These are phyloP conservation scores for Backusella circina DNA, from an alignment of 192 early-diverging fungal species.

Conservation along the genomic window DNA sequence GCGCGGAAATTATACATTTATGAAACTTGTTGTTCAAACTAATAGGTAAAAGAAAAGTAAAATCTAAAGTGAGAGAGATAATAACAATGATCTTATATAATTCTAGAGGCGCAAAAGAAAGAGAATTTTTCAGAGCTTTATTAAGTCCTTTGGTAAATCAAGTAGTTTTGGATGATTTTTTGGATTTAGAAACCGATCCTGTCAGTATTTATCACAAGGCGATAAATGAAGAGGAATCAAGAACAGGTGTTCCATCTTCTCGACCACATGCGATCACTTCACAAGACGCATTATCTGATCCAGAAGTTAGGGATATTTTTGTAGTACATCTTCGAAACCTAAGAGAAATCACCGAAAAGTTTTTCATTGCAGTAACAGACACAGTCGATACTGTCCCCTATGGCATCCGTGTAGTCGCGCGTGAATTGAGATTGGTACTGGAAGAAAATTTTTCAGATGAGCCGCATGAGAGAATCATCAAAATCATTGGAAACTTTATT, in stretches of 20 bases:
- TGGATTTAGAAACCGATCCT: slow-evolving; percentile 94
- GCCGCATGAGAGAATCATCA: slow-evolving; percentile 76
- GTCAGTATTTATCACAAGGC: slow-evolving; percentile 81
- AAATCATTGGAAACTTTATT: slow-evolving; percentile 90
- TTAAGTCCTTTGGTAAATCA: slow-evolving; percentile 81
- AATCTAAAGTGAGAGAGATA: not conserved
- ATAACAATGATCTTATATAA: not conserved
- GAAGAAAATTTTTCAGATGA: slow-evolving; percentile 80
- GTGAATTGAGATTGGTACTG: slow-evolving; percentile 77
- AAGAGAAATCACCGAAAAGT: slow-evolving; percentile 74
- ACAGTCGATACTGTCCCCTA: slow-evolving; percentile 89
- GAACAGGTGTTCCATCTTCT: slow-evolving; percentile 77
- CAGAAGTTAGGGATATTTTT: slow-evolving; percentile 72
- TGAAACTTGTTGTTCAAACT: slow-evolving; percentile 95
- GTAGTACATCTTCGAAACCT: slow-evolving; percentile 75
- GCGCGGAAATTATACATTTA: slow-evolving; percentile 94
- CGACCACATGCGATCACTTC: slow-evolving; percentile 75
- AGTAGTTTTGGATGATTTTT: slow-evolving; percentile 71
- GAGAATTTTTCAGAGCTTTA: slow-evolving; percentile 82
- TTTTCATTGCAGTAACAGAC: slow-evolving; percentile 75
- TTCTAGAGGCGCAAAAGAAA: slow-evolving; percentile 86
- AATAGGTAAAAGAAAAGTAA: slow-evolving; percentile 54
- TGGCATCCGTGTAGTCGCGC: slow-evolving; percentile 94
- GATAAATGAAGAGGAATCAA: slow-evolving; percentile 88
- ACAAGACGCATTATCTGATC: slow-evolving; percentile 82